A percentile compares a stretch with the other conserved stretches of the same genome.
These are phyloP conservation scores for Aspergillus carbonarius DNA, from an alignment of 2,329 filamentous ascomycete species.

Conservation along the genomic window DNA sequence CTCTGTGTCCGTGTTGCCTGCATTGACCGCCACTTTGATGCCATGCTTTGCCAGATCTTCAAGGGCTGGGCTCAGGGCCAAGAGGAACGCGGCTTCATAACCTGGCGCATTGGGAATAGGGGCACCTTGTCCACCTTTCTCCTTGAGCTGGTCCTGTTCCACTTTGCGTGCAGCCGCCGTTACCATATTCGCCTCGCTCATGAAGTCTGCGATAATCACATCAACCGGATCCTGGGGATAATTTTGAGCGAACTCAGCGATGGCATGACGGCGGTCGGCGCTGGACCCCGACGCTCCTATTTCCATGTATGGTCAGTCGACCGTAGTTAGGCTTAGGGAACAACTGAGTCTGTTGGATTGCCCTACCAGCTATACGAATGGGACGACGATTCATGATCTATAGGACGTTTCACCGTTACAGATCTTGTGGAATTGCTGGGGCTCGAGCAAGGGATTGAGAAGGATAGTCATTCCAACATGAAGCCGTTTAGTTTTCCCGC, in stretches of 20 bases:
- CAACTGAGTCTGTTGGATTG: not conserved
- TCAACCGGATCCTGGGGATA: constrained; percentile 47
- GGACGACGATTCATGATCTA: constrained; percentile 22
- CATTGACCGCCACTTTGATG: constrained; percentile 48
- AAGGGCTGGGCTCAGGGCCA: constrained; percentile 46
- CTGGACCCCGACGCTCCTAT: constrained; percentile 47
- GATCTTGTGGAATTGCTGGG: not conserved
- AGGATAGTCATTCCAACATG: no score
- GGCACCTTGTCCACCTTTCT: constrained; percentile 1
- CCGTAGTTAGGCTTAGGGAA: not conserved
- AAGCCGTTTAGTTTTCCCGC: not conserved
- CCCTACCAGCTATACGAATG: constrained; percentile 31
- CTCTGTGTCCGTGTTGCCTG: constrained; percentile 44
- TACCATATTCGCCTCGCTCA: constrained; percentile 56
- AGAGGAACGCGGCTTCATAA: constrained; percentile 55
- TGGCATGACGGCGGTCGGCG: constrained; percentile 48
- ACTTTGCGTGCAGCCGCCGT: constrained; percentile 35
- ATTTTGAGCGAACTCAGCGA: constrained; percentile 44
- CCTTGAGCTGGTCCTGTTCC: constrained; percentile 31
- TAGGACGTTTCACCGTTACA: not conserved
- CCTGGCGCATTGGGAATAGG: constrained; percentile 34
- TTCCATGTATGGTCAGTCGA: not conserved
- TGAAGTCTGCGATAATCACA: constrained; percentile 50
- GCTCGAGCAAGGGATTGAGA: not conserved
- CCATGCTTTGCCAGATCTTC: constrained; percentile 40